Conservation (phyloP, 164 flowering plant species). For the Aristolochia californica region DNA sequence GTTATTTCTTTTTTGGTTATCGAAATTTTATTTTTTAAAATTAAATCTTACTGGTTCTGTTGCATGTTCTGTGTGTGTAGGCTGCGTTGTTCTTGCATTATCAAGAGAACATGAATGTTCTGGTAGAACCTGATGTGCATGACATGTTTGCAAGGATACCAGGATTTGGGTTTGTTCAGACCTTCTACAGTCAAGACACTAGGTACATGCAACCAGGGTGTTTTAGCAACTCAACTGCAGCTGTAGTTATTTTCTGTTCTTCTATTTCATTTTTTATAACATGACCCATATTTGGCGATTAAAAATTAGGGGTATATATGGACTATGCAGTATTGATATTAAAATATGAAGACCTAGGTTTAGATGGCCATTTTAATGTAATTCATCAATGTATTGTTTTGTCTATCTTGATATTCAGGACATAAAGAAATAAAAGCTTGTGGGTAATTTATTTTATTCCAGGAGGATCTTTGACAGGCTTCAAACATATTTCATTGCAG, state of each 20-base stretch:
- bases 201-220: conserved; percentile 36
- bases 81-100: conserved; percentile 79
- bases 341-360: too few species aligned
- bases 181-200: conserved; percentile 91
- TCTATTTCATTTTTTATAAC: background rate
- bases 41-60: too few species aligned
- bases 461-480: background rate
- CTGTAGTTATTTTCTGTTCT: conserved; percentile 3
- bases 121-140: conserved; percentile 98
- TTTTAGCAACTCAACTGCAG: conserved; percentile 3
- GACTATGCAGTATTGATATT: too few species aligned
- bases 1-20: too few species aligned
- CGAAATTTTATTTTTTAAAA: too few species aligned
- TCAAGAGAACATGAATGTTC: conserved; percentile 93
- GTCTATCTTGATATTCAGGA: background rate
- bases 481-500: conserved; percentile 28
- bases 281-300: too few species aligned
- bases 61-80: conserved; percentile 26
- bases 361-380: too few species aligned
- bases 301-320: too few species aligned
- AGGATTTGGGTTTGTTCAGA: conserved; percentile 97
- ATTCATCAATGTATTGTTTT: too few species aligned
- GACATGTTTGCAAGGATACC: conserved; percentile 97
- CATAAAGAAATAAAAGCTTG: background rate
- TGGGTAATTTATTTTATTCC: background rate